Conservation (phyloP, 2,329 filamentous ascomycete genomes). For the Sporothrix sp. region DNA sequence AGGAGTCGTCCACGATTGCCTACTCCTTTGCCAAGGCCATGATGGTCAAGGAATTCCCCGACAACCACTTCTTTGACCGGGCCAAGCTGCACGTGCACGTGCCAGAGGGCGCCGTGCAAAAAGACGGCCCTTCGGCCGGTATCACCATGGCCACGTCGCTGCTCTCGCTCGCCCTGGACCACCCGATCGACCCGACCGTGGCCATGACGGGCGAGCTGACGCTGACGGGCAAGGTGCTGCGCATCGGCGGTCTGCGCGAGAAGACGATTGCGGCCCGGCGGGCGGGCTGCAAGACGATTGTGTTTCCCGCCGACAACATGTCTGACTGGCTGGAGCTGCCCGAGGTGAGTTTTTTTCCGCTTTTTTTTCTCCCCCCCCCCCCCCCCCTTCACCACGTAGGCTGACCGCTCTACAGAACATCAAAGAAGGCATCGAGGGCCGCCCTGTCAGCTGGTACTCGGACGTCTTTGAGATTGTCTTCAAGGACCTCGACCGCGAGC, state of each 20-base stretch:
- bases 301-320: constrained; percentile 92
- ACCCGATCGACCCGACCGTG: constrained; percentile 69
- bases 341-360: constrained; percentile 55
- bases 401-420: constrained; percentile 61
- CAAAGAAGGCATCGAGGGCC: constrained; percentile 89
- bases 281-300: constrained; percentile 83
- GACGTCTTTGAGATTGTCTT: constrained; percentile 93
- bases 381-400: not conserved
- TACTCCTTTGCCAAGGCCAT: constrained; percentile 92
- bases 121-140: constrained; percentile 86
- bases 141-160: constrained; percentile 98
- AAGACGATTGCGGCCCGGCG: constrained; percentile 94
- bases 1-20: constrained; percentile 88
- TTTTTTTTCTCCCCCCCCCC: not conserved
- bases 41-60: constrained; percentile 73
- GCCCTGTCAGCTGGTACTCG: constrained; percentile 83
- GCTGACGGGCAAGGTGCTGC: constrained; percentile 88
- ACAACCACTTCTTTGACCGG: constrained; percentile 93
- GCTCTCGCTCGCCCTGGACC: constrained; percentile 73
- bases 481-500: constrained; percentile 61
- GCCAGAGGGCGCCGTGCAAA: constrained; percentile 89
- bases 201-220: constrained; percentile 98
- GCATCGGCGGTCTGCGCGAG: constrained; percentile 88
- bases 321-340: constrained; percentile 97
- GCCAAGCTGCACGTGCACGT: constrained; percentile 93